Evolutionary conservation across 306 rosid genomes (phyloP).

Genomic region (apple (Malus domestica)): ASM211411v1 NC_041795.1:355001-355500

Average conservation of each 20-base stretch:
- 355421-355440: background rate
- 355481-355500: no score
- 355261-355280: background rate
- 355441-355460: no score
- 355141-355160: slow-evolving; percentile 34
- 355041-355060: background rate
- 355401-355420: slow-evolving; percentile 17
- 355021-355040: no score
- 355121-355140: slow-evolving; percentile 26
- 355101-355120: slow-evolving; percentile 25
- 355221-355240: background rate
- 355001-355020: background rate
- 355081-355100: background rate
- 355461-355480: no score
- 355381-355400: slow-evolving; percentile 26
- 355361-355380: background rate
- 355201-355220: background rate
- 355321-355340: no score
- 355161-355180: slow-evolving; percentile 16
- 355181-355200: slow-evolving; percentile 9
- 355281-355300: slow-evolving; percentile 14
- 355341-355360: background rate
- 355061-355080: no score
- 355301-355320: background rate
- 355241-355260: background rate